Percentiles rank a stretch among this genome's conserved stretches.
phyloP scores from a whole-genome alignment of 1,284 basidiomycete species.

The Tilletia setariae region DNA sequence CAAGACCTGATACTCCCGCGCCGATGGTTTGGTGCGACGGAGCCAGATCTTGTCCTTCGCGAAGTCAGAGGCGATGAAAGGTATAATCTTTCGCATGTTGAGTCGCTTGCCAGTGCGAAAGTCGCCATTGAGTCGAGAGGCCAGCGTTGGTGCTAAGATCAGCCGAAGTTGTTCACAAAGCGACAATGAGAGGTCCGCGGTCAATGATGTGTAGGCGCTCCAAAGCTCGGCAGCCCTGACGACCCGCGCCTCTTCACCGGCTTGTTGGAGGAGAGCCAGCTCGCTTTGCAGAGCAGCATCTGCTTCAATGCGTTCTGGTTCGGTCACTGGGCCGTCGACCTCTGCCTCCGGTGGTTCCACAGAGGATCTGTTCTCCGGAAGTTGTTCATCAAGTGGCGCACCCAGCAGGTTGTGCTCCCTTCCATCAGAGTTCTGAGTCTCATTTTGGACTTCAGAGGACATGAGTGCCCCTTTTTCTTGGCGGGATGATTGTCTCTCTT shows the following conservation, averaged over 20 bases:
- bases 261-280: not conserved
- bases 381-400: not conserved
- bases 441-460: constrained; percentile 2
- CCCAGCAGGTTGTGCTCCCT: not conserved
- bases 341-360: not conserved
- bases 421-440: not conserved
- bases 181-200: constrained; percentile 82
- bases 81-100: constrained; percentile 99
- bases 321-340: not conserved
- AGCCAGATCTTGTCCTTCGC: constrained; percentile 99
- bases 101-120: constrained; percentile 96
- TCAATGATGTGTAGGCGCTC: constrained; percentile 84
- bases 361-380: not conserved
- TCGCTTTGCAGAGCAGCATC: not conserved
- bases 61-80: constrained; percentile 97
- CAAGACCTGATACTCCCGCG: constrained; percentile 93
- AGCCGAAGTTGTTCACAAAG: constrained; percentile 82
- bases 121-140: constrained; percentile 91
- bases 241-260: constrained; percentile 22
- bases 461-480: not conserved
- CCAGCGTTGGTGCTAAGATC: constrained; percentile 89
- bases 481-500: not conserved
- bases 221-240: constrained; percentile 72
- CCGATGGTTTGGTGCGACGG: constrained; percentile 84
- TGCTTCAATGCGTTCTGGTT: constrained; percentile 11